Base-by-base conservation (phyloP, 2,329 filamentous ascomycete species). In the Daldinia eschscholtzii region DNA sequence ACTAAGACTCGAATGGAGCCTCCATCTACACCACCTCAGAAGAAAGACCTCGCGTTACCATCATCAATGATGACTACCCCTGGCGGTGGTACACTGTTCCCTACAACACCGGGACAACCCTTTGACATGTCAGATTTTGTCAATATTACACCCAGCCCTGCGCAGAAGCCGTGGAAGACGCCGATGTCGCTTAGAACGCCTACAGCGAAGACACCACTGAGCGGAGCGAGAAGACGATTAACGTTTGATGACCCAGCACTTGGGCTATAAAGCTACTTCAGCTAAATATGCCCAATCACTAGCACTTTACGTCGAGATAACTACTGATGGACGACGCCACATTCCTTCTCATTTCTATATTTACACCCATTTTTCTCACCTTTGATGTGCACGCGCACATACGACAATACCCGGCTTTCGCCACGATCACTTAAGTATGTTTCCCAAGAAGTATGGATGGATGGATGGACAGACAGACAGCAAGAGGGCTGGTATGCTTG, bases 101-200 rank as follows among this genome's bases (percentile, higher is more conserved):
- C 92, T 58, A 90, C 88, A 70, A 98, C 95, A 0, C 95, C 95
- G 0, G 91, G 91, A 15, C 92, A 94, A 77, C 83, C 80, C 55
- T 97, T 98, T 80, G 97, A 98, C 82, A 97, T 98, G 82, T 89
- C 94, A 59, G 96, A 99, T 78, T 99, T 97, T 81, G 91, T 98
- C 78, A 98, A 98, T 81, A 95, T 98, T 79, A 97, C 96, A 6
- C 96, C 96, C 0, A 97, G 93, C 77, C 96, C 96, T 20, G 96
- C 93, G 28, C 96, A 98, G 82, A 93, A 90, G 73, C 87, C 90
- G 9, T 98, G 94, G 92, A 93, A 92, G 79, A 97, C 94, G 0
- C 94, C 93, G 10, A 80, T 89, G 10, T 85, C 88, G 30, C 83
- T 85, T 55, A 77, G 72, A 58, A 77, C 75, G 46, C 75, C 75